Evolutionary conservation across 2,329 filamentous ascomycete species (phyloP), one percentile per base, ranked within the genome.

Genomic region (Fusarium metavorans): DNA sequence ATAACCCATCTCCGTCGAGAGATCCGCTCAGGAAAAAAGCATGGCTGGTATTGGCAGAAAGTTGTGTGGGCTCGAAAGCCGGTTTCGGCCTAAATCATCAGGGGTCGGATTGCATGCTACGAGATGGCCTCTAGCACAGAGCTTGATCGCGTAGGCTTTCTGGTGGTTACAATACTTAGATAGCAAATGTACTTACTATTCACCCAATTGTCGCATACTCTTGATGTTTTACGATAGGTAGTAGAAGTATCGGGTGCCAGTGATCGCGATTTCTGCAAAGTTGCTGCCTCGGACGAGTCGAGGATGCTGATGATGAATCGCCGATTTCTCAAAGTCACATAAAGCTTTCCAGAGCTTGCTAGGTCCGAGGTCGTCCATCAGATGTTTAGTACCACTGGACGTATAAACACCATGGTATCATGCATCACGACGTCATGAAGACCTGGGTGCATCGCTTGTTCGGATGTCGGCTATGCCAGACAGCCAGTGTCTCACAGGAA

Each of bases 41-140:
- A 60, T 43, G 57, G 23, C 13, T 60, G 57, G 57, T 60, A 60
- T 27, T 60, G 57, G 57, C 57, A 60, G n/a, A 60, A 60, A 18
- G 57, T 43, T 37, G 57, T 60, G 11, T 60, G 57, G 57, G 57
- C 57, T 60, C 57, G 57, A 30, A 59, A 60, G 37, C 57, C 57
- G 16, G 25, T 23, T 35, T 23, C 52, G 25, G 52, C 48, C 14
- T 30, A 32, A 20, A 23, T 8, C 18, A 10, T 52, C 48, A 32
- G 48, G 14, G 45, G 25, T 7, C 8, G n/a, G 45, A 7, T n/a
- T 18, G 6, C 16, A 50, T 50, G 25, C 45, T n/a, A 18, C 9
- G 10, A 50, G 23, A 10, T n/a, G 25, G 45, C 18, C 13, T 25
- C 16, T n/a, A 11, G 23, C 45, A 50, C 14, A 18, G n/a, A 16